These are phyloP conservation scores for Alternaria rosae DNA, from an alignment of 2,329 filamentous ascomycete genomes.

Conservation along the genomic window DNA sequence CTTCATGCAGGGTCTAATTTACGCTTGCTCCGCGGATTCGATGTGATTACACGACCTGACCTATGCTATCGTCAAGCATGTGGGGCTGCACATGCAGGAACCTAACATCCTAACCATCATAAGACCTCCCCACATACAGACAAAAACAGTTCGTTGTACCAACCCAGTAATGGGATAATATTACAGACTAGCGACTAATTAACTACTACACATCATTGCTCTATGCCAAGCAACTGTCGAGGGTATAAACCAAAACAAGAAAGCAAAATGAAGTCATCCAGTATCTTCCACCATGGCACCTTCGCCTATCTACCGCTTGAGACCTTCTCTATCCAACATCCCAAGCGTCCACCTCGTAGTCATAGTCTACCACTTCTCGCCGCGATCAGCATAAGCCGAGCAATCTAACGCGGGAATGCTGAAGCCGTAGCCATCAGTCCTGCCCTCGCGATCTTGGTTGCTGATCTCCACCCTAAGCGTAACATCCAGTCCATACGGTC, in stretches of 20 bases:
- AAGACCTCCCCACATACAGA: neutral
- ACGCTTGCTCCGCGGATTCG: neutral
- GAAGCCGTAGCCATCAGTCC: constrained; percentile 60
- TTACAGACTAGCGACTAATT: neutral
- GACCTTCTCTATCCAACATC: too few relatives aligned
- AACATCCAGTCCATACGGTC: constrained; percentile 56
- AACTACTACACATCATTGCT: neutral
- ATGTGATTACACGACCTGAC: neutral
- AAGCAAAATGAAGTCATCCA: neutral
- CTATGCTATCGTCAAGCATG: neutral
- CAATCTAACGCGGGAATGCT: constrained; percentile 54
- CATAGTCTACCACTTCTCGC: constrained; percentile 23
- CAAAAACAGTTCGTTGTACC: neutral
- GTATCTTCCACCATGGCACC: neutral
- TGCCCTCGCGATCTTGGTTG: constrained; percentile 52
- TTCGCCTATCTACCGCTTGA: neutral
- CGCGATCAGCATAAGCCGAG: constrained; percentile 10
- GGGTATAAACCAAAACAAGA: constrained; percentile 6
- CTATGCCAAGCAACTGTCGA: neutral
- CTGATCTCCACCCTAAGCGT: constrained; percentile 58
- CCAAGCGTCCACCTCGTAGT: neutral
- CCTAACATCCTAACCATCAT: neutral
- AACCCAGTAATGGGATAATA: neutral
- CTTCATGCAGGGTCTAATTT: neutral
- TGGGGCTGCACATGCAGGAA: neutral